Conservation (phyloP, 139 green algal genomes). For the Gonium pectorale region DNA sequence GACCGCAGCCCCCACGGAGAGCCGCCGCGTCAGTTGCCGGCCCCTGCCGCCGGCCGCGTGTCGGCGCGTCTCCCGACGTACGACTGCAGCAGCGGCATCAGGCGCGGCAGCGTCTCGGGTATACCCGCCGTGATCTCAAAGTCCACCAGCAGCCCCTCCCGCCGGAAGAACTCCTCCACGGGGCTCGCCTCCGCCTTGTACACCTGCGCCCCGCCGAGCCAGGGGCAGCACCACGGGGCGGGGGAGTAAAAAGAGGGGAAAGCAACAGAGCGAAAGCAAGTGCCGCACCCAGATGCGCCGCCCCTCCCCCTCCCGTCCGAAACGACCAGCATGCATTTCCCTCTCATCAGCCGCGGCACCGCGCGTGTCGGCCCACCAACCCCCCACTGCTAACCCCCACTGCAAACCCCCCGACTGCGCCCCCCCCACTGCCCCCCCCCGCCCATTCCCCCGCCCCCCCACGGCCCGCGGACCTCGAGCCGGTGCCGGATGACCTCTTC, state of each 20-base stretch:
- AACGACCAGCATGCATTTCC: too few species aligned
- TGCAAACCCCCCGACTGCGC: neutral
- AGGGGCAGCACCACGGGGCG: too few species aligned
- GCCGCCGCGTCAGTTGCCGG: neutral
- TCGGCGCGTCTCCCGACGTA: conserved; percentile 15
- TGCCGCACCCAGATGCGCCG: too few species aligned
- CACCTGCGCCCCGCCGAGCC: conserved; percentile 72
- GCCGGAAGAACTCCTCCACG: conserved; percentile 91
- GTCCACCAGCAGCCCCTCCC: conserved; percentile 80
- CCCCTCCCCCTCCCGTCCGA: too few species aligned
- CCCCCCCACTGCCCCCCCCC: neutral
- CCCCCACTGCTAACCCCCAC: too few species aligned
- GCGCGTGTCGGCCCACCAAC: too few species aligned
- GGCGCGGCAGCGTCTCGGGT: conserved; percentile 89
- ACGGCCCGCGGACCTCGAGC: conserved; percentile 74
- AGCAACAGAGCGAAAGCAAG: neutral
- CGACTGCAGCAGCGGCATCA: conserved; percentile 71
- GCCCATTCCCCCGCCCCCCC: too few species aligned
- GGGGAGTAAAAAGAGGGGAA: neutral
- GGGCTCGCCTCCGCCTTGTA: conserved; percentile 81
- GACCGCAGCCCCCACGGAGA: neutral
- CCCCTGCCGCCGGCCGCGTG: too few species aligned
- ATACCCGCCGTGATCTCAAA: conserved; percentile 97
- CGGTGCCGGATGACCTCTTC: conserved; percentile 84
- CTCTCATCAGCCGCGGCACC: too few species aligned